Conservation (phyloP, 495 filamentous ascomycete species). For the Hypoxylon subgilvum region DNA sequence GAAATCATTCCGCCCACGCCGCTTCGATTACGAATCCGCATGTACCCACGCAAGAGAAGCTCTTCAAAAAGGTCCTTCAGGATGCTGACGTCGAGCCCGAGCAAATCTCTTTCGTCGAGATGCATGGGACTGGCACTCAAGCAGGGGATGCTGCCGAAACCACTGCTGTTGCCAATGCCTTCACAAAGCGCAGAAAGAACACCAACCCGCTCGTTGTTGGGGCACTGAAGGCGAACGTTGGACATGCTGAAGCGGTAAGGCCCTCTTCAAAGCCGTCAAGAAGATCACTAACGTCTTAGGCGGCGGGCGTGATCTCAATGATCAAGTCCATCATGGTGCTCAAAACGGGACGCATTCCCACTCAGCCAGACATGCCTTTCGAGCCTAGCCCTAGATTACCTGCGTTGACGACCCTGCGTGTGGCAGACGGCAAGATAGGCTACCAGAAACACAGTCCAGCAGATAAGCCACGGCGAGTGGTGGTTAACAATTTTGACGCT, state of each 20-base stretch:
- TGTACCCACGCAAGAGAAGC: slow-evolving; percentile 62
- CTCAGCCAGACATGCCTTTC: slow-evolving; percentile 74
- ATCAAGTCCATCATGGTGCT: slow-evolving; percentile 80
- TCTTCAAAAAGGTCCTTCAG: slow-evolving; percentile 65
- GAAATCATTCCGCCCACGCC: slow-evolving; percentile 54
- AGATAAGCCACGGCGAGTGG: slow-evolving; percentile 43
- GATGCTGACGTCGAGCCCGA: slow-evolving; percentile 62
- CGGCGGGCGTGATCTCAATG: slow-evolving; percentile 70
- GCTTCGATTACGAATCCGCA: slow-evolving; percentile 70
- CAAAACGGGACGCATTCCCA: slow-evolving; percentile 70
- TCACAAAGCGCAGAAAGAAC: slow-evolving; percentile 21
- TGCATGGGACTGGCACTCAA: slow-evolving; percentile 78
- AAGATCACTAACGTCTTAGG: no score
- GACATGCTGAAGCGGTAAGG: slow-evolving; percentile 74
- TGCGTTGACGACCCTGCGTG: slow-evolving; percentile 5
- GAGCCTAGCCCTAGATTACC: slow-evolving; percentile 52
- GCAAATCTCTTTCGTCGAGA: slow-evolving; percentile 71
- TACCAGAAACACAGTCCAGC: slow-evolving; percentile 56
- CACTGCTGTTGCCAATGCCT: slow-evolving; percentile 64
- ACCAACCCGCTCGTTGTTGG: slow-evolving; percentile 70
- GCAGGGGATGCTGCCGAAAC: slow-evolving; percentile 72
- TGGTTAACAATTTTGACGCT: slow-evolving; percentile 64
- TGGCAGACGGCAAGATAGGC: slow-evolving; percentile 4
- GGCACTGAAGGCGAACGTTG: slow-evolving; percentile 77
- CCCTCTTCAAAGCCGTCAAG: no score